Evolutionary conservation across 768 basidiomycete genomes (phyloP), one percentile per base, ranked within the genome.

Genomic region (Russula earlei): DNA sequence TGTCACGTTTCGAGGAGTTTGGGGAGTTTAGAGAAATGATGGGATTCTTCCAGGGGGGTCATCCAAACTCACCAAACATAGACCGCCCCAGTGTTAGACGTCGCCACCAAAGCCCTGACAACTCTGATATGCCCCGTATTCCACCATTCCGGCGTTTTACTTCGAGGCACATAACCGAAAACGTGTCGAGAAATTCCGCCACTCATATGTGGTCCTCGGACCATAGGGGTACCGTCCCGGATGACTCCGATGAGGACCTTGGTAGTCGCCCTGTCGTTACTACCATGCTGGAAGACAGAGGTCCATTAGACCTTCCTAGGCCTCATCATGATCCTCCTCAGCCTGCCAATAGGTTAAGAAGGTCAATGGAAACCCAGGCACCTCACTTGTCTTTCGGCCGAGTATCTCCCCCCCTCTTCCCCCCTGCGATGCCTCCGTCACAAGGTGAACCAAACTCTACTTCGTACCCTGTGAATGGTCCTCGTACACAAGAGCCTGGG

Each of bases 191-290:
- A 40, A 44, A 49, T 43, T n/a, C 47, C 5, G 7, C 52, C 27
- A n/a, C 38, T 4, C 46, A 49, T 38, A 25, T 27, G 12, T 54
- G 57, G 57, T 29, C 46, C 22, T 48, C 52, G 2, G 42, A 33
- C 22, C 52, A 22, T 25, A 58, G 52, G 31, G n/a, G 36, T 44
- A 17, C 20, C 17, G 9, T 38, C 27, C 40, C 31, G 31, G 27
- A 41, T 27, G 57, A 58, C 36, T 48, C 51, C 19, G 56, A 57
- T 29, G 57, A 58, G 17, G 57, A 58, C 9, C 44, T 58, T n/a
- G 42, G 46, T 48, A 40, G 45, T 44, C 52, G 29, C 38, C 41
- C 52, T n/a, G 41, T 41, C 27, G 44, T 20, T 36, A 19, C 43
- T 14, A 33, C 25, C 19, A 42, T 49, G n/a, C n/a, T n/a, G 34